Evolutionary conservation across 2,329 filamentous ascomycete species (phyloP), one percentile per base, ranked within the genome.

Genomic region (Pezicula neosporulosa): DNA sequence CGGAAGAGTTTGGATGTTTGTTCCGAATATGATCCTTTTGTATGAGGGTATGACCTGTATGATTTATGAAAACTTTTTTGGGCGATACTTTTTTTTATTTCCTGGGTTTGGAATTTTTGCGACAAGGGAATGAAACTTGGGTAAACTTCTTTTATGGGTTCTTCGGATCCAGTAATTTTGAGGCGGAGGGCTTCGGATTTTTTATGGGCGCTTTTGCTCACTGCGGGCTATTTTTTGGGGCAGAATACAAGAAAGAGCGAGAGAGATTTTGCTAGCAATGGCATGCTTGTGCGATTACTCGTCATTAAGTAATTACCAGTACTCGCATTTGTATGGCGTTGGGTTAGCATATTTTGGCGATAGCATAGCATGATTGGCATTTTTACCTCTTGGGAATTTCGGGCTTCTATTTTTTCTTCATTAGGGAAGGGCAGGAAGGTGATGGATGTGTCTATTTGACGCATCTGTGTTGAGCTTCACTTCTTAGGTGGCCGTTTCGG

Each of bases 11-110:
- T n/a, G 21, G 51, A 48, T 49, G 44, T 43, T 56, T 61, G 60
- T 64, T 59, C 60, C 50, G 56, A 62, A 2, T 62, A 61, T 52
- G 59, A 63, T 33, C 30, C 30, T 49, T 49, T 24, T 62, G 56
- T 63, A 64, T 58, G 60, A 60, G 47, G 58, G 59, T 56, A 61
- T 58, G 61, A 55, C 42, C 15, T 44, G 42, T 44, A 44, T 44
- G 42, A 58, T 57, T 60, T 61, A 64, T 58, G 62, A 62, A 18
- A 18, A 10, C 24, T 24, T 24, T 33, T 33, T 33, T 33, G 30
- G 30, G 43, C 56, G 56, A 63, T 63, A 60, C 57, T 58, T 57
- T 49, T 49, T 46, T 21, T 49, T 41, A 49, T 37, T 51, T 50
- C 37, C n/a, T 49, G 35, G 44, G 35, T 54, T 44, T 24, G 24